Base-by-base conservation (phyloP, 116 monocot species). In the Trichopus zeylanicus region DNA sequence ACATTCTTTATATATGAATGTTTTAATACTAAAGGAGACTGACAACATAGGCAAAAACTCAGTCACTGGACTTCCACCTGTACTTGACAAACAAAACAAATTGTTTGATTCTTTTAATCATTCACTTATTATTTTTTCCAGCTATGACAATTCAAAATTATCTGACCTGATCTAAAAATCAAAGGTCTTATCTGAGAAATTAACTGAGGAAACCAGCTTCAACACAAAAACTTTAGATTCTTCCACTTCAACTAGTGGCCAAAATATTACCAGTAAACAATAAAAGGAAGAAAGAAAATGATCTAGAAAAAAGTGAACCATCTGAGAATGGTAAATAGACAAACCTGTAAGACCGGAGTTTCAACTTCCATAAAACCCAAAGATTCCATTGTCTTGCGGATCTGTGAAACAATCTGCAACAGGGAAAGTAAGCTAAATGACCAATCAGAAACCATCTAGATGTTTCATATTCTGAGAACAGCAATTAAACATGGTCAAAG, bases 331-430 rank as follows among this genome's bases (percentile, higher is more conserved):
- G 19, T 24, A 42, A 34, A n/a, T 37, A 46, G 15, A 26, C 56
- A 68, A 46, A 95, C 95, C 95, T 95, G 95, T 57, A 95, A 71
- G 65, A 95, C 87, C 70, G 95, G 95, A 72, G 95, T 95, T 63
- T 95, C 95, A 29, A 95, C 87, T 74, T 95, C 95, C 48, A 95
- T 90, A 62, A 84, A 95, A 16, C 84, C 95, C 48, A 79, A 73
- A 55, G 87, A 83, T 76, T 95, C 95, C 81, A 95, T 77, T 42
- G 90, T 73, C 67, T 75, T 95, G 35, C 95, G 90, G 29, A 95
- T 84, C 72, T 95, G 87, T 46, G 95, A 95, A 15, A 95, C 60
- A 57, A 90, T 81, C 95, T 95, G 52, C 58, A 84, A 48, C 19
- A 12, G 42, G 22, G 19, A 26, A 53, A 12, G 24, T 26, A 54